phyloP scores from a whole-genome alignment of 1,139 yeast species.

The Kodamaea anthophila region DNA sequence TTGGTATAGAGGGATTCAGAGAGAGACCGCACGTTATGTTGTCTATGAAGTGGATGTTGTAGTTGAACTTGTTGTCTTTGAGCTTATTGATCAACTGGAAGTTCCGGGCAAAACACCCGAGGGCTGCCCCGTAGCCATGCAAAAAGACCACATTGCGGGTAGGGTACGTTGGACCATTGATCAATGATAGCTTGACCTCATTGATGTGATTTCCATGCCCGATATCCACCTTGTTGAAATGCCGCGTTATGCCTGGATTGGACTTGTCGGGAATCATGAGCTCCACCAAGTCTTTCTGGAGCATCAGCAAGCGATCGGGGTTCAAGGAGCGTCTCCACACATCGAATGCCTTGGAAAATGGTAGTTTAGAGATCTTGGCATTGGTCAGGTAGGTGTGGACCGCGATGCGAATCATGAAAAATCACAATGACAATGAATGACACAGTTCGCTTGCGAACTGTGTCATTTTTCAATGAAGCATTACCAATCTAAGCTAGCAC shows the following conservation, averaged over 20 bases:
- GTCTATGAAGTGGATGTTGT: constrained; percentile 68
- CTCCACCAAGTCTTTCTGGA: constrained; percentile 33
- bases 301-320: constrained; percentile 19
- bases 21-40: constrained; percentile 82
- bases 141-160: constrained; percentile 53
- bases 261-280: constrained; percentile 28
- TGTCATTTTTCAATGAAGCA: neutral
- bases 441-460: neutral
- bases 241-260: constrained; percentile 19
- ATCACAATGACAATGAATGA: neutral
- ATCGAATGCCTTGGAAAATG: constrained; percentile 13
- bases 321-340: constrained; percentile 30
- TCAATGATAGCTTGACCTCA: constrained; percentile 23
- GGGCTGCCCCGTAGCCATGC: constrained; percentile 91
- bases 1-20: constrained; percentile 51
- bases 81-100: constrained; percentile 44
- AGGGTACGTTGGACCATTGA: constrained; percentile 11
- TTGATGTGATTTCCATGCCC: constrained; percentile 30
- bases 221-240: constrained; percentile 18
- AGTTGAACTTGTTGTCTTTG: constrained; percentile 31
- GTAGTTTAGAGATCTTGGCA: constrained; percentile 11
- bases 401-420: constrained; percentile 1
- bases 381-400: constrained; percentile 4
- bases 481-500: too few species aligned
- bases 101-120: constrained; percentile 79